Evolutionary conservation across 106 monocot species (phyloP).

Genomic region (Vanilla planifolia): DNA sequence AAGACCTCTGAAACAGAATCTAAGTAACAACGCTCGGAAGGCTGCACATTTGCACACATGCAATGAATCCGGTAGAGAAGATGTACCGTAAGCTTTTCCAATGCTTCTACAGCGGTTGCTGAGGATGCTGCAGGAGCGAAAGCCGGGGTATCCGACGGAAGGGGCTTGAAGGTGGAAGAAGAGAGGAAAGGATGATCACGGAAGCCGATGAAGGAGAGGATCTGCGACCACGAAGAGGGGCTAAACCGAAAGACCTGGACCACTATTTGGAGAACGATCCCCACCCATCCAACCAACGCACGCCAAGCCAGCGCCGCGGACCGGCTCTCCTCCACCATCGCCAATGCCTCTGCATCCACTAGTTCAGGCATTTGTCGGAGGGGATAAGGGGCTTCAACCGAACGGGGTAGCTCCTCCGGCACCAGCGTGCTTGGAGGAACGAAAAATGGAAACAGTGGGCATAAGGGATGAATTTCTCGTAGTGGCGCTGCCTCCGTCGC

Average conservation of each 20-base stretch:
- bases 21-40: background rate
- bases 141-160: conserved; percentile 24
- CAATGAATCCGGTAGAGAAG: background rate
- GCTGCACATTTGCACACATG: too few relatives aligned
- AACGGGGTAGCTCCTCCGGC: too few relatives aligned
- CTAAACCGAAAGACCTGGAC: conserved; percentile 47
- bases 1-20: conserved; percentile 1
- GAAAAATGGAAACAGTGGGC: too few relatives aligned
- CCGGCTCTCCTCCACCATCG: conserved; percentile 12
- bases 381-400: too few relatives aligned
- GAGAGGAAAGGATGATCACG: conserved; percentile 28
- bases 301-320: conserved; percentile 32
- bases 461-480: too few relatives aligned
- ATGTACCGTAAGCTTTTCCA: conserved; percentile 45
- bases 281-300: conserved; percentile 36
- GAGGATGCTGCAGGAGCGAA: background rate
- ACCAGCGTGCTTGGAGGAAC: too few relatives aligned
- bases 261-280: conserved; percentile 29
- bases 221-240: conserved; percentile 33
- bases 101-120: conserved; percentile 1
- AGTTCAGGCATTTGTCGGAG: conserved; percentile 8
- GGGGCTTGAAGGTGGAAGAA: conserved; percentile 32
- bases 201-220: conserved; percentile 52
- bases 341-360: conserved; percentile 17
- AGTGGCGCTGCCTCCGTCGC: too few relatives aligned